Conservation (phyloP, 768 basidiomycete species). For the Pulveroboletus ravenelii region DNA sequence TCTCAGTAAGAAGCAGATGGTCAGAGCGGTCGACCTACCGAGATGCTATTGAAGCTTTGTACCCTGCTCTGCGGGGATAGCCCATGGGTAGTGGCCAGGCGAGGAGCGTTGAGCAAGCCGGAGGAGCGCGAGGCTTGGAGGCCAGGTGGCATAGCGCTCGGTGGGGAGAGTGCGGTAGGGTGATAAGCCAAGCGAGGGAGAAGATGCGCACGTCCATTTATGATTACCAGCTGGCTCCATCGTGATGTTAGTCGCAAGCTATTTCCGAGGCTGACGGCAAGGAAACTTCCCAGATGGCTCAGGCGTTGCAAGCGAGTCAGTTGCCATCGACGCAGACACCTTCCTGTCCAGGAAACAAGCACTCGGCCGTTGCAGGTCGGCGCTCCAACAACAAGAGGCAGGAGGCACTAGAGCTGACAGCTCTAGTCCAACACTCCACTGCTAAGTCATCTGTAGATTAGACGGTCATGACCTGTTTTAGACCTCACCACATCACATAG, state of each 20-base stretch:
- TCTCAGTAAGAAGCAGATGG: not conserved
- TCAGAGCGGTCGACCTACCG: conserved; percentile 10
- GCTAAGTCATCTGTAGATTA: too few relatives aligned
- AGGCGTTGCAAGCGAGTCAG: not conserved
- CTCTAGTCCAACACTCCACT: too few relatives aligned
- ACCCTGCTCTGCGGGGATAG: conserved; percentile 20
- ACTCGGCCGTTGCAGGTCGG: conserved; percentile 8
- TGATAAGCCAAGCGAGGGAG: not conserved
- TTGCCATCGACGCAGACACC: not conserved
- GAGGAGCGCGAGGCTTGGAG: conserved; percentile 2
- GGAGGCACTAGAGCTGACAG: too few relatives aligned
- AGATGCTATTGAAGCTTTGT: conserved; percentile 24
- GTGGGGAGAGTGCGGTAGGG: not conserved
- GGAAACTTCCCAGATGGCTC: not conserved
- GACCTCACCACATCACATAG: too few relatives aligned
- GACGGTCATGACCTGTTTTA: too few relatives aligned
- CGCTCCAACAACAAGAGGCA: not conserved
- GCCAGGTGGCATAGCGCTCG: conserved; percentile 16
- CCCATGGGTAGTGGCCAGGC: not conserved
- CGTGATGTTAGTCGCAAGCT: not conserved
- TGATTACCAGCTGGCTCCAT: conserved; percentile 4
- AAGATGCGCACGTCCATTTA: not conserved
- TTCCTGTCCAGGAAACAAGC: not conserved
- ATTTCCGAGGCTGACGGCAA: conserved; percentile 6
- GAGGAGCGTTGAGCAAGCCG: conserved; percentile 9